Base-by-base conservation (phyloP, 2,329 filamentous ascomycete species). In the Aspergillus chevalieri region DNA sequence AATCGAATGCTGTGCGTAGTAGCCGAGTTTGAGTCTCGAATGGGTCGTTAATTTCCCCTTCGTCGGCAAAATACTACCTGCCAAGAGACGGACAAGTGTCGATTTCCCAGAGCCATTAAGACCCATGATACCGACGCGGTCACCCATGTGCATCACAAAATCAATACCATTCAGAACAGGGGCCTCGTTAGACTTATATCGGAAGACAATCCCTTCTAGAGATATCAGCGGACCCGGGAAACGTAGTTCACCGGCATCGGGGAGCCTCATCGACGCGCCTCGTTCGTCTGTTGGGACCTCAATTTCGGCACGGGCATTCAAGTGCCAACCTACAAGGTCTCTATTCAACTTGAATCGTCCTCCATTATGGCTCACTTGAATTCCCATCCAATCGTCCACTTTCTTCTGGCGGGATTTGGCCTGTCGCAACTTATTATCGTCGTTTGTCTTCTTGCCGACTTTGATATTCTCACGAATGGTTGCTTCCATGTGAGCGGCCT, bases 331-430 rank as follows among this genome's bases (percentile, higher is more conserved):
- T 0, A 57, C 74, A 1, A 85, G 70, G 58, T 94, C 89, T 10
- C 86, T 76, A 61, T 88, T 93, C 30, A 93, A 75, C 69, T 92
- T 92, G 75, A 94, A 94, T 2, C 86, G 75, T 4, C 81, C 81
- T 1, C 89, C 89, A 46, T 78, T 84, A 6, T 82, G 80, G 54
- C 74, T 86, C 38, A 89, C 84, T 61, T 91, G 79, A 58, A 94
- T 67, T 0, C 89, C 89, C 82, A 84, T 87, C 5, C 88, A 77
- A 48, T 93, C 85, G 49, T 94, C 88, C 1, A 94, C 77, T 64
- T 89, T 91, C 74, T 90, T 92, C 70, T 91, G 87, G 1, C 88
- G 78, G 4, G 85, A 88, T 54, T 90, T 91, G 3, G 88, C 89
- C 72, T 91, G 87, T n/a, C 87, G 83, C 2, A 94, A 76, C 65